Evolutionary conservation across 257 asterid species (phyloP).

Genomic region (Solanum virginianum): DNA sequence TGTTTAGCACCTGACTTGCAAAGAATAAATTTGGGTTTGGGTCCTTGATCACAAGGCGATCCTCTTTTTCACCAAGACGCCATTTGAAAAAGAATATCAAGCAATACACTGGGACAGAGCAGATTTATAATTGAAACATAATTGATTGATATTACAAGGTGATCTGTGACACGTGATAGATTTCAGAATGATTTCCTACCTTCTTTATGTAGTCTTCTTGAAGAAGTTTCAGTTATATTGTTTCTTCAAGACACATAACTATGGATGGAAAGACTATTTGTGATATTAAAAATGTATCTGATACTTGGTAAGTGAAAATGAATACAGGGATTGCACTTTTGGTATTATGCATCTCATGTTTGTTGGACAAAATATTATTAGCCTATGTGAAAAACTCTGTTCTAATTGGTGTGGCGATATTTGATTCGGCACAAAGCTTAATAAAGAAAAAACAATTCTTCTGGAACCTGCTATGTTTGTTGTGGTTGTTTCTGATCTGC

Average conservation of each 20-base stretch:
- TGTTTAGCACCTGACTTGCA: slow-evolving; percentile 89
- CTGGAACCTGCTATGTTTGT: neutral
- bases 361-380: neutral
- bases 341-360: neutral
- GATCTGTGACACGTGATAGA: neutral
- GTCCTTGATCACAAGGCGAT: slow-evolving; percentile 76
- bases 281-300: neutral
- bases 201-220: neutral
- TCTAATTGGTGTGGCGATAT: neutral
- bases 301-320: neutral
- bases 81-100: slow-evolving; percentile 94
- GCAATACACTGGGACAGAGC: slow-evolving; percentile 36
- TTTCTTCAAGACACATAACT: neutral
- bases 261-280: neutral
- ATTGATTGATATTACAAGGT: neutral
- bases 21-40: slow-evolving; percentile 87
- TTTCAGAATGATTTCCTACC: neutral
- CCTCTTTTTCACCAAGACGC: slow-evolving; percentile 97
- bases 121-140: neutral
- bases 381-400: neutral
- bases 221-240: neutral
- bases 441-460: neutral
- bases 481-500: neutral
- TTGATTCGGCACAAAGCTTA: neutral
- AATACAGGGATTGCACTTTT: neutral